A percentile compares a stretch with the other conserved stretches of the same genome.
Conservation (phyloP, 2,329 filamentous ascomycete species). For the Neofusicoccum sp. region DNA sequence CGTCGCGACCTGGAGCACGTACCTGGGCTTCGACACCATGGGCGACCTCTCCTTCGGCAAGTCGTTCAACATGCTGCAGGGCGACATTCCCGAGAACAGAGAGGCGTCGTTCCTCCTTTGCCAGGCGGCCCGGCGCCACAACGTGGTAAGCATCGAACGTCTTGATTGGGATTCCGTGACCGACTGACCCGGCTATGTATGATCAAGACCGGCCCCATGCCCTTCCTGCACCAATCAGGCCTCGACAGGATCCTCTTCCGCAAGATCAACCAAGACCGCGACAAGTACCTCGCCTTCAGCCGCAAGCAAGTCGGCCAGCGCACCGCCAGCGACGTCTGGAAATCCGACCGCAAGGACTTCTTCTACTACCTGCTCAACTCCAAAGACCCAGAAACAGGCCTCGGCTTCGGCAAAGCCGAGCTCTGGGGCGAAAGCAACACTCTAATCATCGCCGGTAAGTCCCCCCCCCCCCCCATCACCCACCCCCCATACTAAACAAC, state of each 20-base stretch:
- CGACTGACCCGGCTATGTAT: too few species aligned
- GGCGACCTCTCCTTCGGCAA: conserved; percentile 49
- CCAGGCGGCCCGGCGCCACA: conserved; percentile 35
- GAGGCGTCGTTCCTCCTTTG: conserved; percentile 27
- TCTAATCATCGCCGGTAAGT: conserved; percentile 44
- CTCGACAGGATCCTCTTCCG: conserved; percentile 33
- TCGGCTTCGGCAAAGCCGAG: conserved; percentile 45
- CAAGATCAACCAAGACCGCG: conserved; percentile 28
- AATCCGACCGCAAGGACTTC: conserved; percentile 39
- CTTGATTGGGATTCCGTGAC: neutral
- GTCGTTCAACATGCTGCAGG: conserved; percentile 45
- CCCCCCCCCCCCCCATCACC: neutral
- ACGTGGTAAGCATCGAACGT: conserved; percentile 27
- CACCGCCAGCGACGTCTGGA: conserved; percentile 1
- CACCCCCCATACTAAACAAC: neutral
- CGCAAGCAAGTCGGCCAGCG: conserved; percentile 21
- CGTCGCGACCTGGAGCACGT: neutral
- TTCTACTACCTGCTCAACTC: conserved; percentile 49
- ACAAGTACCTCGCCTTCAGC: conserved; percentile 31
- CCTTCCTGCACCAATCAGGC: conserved; percentile 24
- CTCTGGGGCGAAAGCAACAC: conserved; percentile 51
- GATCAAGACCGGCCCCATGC: neutral
- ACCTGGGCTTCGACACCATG: conserved; percentile 52
- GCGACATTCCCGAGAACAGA: conserved; percentile 26
- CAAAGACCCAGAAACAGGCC: conserved; percentile 46